These are phyloP conservation scores for Camellia granthamiana DNA, from an alignment of 148 eudicot species.

Conservation along the genomic window DNA sequence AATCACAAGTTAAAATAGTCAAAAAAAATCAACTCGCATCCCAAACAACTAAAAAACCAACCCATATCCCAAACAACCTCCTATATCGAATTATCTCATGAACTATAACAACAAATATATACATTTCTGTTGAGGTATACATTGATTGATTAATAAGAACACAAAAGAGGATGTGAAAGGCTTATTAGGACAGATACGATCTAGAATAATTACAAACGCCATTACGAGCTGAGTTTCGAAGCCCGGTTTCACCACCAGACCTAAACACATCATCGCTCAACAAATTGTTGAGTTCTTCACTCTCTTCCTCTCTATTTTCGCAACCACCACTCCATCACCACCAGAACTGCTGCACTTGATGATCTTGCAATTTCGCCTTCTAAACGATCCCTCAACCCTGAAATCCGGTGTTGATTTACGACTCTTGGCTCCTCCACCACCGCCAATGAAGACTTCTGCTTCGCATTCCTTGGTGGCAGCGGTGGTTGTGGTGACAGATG, in stretches of 20 bases:
- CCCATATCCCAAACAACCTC: no score
- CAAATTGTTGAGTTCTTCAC: slow-evolving; percentile 15
- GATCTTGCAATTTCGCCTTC: slow-evolving; percentile 28
- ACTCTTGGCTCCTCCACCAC: neutral
- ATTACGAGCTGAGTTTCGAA: slow-evolving; percentile 17
- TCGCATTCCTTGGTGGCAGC: neutral
- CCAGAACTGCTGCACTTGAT: neutral
- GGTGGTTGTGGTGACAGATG: neutral
- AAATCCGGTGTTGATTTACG: slow-evolving; percentile 12
- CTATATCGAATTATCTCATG: no score
- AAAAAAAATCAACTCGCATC: no score
- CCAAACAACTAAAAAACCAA: no score
- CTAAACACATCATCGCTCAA: slow-evolving; percentile 23
- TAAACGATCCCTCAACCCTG: slow-evolving; percentile 27
- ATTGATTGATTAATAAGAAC: neutral
- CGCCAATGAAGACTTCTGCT: slow-evolving; percentile 22
- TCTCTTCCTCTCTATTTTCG: slow-evolving; percentile 23
- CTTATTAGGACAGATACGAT: slow-evolving; percentile 26
- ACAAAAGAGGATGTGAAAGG: slow-evolving; percentile 20
- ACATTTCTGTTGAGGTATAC: neutral
- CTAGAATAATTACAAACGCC: slow-evolving; percentile 31
- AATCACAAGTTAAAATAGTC: no score
- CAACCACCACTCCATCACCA: slow-evolving; percentile 11
- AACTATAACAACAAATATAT: neutral
- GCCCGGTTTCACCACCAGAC: slow-evolving; percentile 20